phyloP scores from a whole-genome alignment of 1,284 basidiomycete genomes.

The Pseudozyma pruni region DNA sequence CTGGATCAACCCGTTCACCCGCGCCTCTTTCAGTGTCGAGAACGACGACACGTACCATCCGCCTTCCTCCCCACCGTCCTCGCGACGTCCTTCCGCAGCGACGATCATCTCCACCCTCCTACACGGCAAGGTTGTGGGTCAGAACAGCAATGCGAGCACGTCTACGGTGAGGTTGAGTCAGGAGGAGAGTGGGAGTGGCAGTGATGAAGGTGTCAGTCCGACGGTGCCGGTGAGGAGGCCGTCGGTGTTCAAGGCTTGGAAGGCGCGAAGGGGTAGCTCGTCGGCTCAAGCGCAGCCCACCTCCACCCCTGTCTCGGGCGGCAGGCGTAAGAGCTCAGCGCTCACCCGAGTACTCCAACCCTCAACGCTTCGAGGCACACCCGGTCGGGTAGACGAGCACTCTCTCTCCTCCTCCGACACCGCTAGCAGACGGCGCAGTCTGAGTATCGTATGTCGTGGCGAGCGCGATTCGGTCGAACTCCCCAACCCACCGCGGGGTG shows the following conservation, averaged over 20 bases:
- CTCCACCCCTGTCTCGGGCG: background rate
- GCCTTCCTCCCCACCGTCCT: slow-evolving; percentile 11
- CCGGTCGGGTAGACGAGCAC: slow-evolving; percentile 11
- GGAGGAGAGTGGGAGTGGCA: slow-evolving; percentile 7
- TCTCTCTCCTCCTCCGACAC: slow-evolving; percentile 1
- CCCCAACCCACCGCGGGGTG: background rate
- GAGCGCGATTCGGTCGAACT: slow-evolving; percentile 19
- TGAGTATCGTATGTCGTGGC: slow-evolving; percentile 28
- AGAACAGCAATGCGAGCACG: background rate
- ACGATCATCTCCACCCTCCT: slow-evolving; percentile 37
- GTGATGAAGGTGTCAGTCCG: background rate
- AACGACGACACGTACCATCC: slow-evolving; percentile 18
- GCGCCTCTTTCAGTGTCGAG: slow-evolving; percentile 19
- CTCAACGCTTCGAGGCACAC: background rate
- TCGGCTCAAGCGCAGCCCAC: background rate
- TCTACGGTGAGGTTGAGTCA: background rate
- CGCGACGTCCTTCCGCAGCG: slow-evolving; percentile 14
- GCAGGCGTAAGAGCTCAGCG: slow-evolving; percentile 15
- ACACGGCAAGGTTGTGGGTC: slow-evolving; percentile 1
- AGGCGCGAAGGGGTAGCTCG: background rate
- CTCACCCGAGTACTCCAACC: slow-evolving; percentile 11
- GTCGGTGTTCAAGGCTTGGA: slow-evolving; percentile 21
- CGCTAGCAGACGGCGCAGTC: slow-evolving; percentile 7
- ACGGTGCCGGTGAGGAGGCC: slow-evolving; percentile 3
- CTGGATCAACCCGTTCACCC: slow-evolving; percentile 28